Conservation (phyloP, 495 filamentous ascomycete genomes). For the Podospora australis region DNA sequence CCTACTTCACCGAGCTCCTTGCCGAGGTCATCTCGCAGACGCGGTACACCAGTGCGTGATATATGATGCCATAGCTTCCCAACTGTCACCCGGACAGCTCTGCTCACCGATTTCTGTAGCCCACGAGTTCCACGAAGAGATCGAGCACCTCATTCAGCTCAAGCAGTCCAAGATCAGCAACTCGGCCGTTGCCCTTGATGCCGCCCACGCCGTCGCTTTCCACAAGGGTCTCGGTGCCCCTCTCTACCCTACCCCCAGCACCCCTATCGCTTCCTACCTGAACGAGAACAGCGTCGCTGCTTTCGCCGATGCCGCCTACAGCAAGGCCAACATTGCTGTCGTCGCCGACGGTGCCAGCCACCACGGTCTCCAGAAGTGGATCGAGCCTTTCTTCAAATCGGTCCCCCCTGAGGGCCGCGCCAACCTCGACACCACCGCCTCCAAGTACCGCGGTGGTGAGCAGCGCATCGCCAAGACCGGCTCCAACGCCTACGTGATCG, state of each 20-base stretch:
- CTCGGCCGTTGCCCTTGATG: slow-evolving; percentile 69
- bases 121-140: slow-evolving; percentile 82
- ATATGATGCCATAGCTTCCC: neutral
- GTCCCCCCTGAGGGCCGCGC: slow-evolving; percentile 35
- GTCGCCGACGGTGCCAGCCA: slow-evolving; percentile 82
- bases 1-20: slow-evolving; percentile 95
- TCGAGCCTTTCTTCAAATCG: slow-evolving; percentile 75
- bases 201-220: slow-evolving; percentile 84
- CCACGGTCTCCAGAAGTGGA: slow-evolving; percentile 78
- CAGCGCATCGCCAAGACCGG: slow-evolving; percentile 72
- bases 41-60: slow-evolving; percentile 68
- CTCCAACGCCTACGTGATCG: slow-evolving; percentile 75
- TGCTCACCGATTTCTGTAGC: slow-evolving; percentile 43
- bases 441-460: slow-evolving; percentile 92
- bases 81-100: neutral
- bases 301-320: slow-evolving; percentile 71
- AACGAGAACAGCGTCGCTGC: slow-evolving; percentile 59
- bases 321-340: slow-evolving; percentile 83
- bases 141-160: slow-evolving; percentile 62
- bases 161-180: slow-evolving; percentile 66
- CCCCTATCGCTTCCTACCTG: slow-evolving; percentile 70
- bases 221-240: slow-evolving; percentile 82
- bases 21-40: slow-evolving; percentile 84
- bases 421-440: slow-evolving; percentile 37
- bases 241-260: slow-evolving; percentile 61